A percentile compares a stretch with the other conserved stretches of the same genome.
Evolutionary conservation across 345 rosid species (phyloP).

Genomic region (Garcia nutans): DNA sequence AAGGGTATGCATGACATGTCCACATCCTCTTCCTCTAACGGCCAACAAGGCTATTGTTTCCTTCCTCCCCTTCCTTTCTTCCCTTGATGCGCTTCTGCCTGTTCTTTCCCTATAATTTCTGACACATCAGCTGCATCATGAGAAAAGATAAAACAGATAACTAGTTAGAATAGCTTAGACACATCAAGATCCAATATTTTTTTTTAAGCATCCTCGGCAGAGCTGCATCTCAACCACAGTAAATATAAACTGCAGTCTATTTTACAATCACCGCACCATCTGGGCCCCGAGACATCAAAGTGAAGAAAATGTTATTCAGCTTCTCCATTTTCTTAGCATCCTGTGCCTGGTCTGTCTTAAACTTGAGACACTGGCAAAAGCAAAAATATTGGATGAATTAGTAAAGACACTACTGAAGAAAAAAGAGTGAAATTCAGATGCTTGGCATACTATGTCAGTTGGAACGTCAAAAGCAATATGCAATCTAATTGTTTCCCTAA

Average conservation of each 20-base stretch:
- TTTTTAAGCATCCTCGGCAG: neutral
- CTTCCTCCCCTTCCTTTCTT: slow-evolving; percentile 97
- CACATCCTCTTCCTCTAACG: neutral
- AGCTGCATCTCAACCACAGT: neutral
- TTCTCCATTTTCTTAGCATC: slow-evolving; percentile 99
- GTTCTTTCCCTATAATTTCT: slow-evolving; percentile 78
- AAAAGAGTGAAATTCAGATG: neutral
- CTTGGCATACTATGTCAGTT: neutral
- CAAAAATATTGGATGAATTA: neutral
- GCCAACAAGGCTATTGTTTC: slow-evolving; percentile 53
- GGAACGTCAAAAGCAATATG: neutral
- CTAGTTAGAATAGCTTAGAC: slow-evolving; percentile 12
- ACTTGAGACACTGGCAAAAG: slow-evolving; percentile 77
- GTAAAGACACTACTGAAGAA: neutral
- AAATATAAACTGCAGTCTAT: neutral
- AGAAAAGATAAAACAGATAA: neutral
- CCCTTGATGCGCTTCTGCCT: slow-evolving; percentile 54
- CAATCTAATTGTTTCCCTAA: neutral
- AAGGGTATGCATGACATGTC: neutral
- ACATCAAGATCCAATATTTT: slow-evolving; percentile 1
- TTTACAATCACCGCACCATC: slow-evolving; percentile 51
- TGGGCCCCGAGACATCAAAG: slow-evolving; percentile 91
- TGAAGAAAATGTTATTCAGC: slow-evolving; percentile 85
- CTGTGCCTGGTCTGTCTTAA: slow-evolving; percentile 97
- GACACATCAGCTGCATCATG: slow-evolving; percentile 60